A percentile compares a stretch with the other conserved stretches of the same genome.
These are phyloP conservation scores for Sporothrix inflata DNA, from an alignment of 2,329 filamentous ascomycete species.

Conservation along the genomic window DNA sequence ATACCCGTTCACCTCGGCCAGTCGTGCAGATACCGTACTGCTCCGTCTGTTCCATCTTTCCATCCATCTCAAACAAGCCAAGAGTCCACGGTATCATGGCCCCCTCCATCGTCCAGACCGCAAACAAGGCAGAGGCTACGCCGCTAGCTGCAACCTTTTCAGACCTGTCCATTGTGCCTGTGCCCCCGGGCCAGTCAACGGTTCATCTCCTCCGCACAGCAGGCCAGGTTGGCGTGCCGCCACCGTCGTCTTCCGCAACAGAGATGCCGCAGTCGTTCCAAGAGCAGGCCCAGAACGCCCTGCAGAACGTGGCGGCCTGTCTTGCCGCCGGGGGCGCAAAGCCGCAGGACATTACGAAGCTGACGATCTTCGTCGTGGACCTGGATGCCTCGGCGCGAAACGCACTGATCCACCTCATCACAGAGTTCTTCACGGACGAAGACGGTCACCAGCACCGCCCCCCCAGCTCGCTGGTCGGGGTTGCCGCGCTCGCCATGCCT, in stretches of 20 bases:
- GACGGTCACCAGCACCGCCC: conserved; percentile 17
- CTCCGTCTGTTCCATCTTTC: not conserved
- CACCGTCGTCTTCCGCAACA: not conserved
- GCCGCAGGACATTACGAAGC: conserved; percentile 18
- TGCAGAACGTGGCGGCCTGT: conserved; percentile 14
- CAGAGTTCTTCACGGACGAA: conserved; percentile 14
- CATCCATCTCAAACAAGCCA: not conserved
- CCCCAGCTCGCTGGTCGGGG: conserved; percentile 18
- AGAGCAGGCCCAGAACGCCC: conserved; percentile 10
- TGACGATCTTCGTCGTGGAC: conserved; percentile 20
- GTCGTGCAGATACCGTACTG: not conserved
- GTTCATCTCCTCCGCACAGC: conserved; percentile 18
- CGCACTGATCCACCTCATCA: conserved; percentile 3
- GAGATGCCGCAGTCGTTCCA: not conserved
- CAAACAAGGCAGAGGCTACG: not conserved
- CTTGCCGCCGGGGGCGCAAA: conserved; percentile 11
- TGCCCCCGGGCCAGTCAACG: not conserved
- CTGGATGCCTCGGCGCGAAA: not conserved
- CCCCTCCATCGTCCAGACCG: conserved; percentile 12
- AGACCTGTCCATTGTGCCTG: conserved; percentile 12
- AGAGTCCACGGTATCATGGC: conserved; percentile 10
- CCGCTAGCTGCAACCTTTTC: conserved; percentile 17
- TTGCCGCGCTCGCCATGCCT: conserved; percentile 16
- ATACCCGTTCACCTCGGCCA: not conserved
- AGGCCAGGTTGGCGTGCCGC: conserved; percentile 20